These are phyloP conservation scores for Metschnikowia arizonensis DNA, from an alignment of 805 yeast species.

Conservation along the genomic window DNA sequence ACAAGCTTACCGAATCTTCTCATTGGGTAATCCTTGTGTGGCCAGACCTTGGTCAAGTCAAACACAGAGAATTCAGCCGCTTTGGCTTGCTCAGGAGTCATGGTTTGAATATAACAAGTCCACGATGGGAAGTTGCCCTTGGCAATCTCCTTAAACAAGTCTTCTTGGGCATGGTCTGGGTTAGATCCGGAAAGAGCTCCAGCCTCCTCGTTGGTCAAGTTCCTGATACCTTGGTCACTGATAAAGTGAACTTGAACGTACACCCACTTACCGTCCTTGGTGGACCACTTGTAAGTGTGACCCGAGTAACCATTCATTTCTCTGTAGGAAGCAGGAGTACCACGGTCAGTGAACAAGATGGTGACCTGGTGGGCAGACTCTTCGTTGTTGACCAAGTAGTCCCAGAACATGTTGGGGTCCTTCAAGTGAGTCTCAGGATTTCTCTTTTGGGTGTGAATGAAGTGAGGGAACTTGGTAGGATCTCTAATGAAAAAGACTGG, in stretches of 20 bases:
- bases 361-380: constrained; percentile 74
- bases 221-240: constrained; percentile 58
- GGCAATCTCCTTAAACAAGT: constrained; percentile 73
- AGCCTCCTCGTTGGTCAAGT: constrained; percentile 62
- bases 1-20: constrained; percentile 79
- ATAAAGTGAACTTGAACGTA: constrained; percentile 76
- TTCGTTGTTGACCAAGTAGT: constrained; percentile 67
- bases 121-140: constrained; percentile 77
- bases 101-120: constrained; percentile 81
- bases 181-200: constrained; percentile 63
- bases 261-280: constrained; percentile 68
- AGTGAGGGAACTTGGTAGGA: constrained; percentile 81
- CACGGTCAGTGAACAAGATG: constrained; percentile 73
- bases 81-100: constrained; percentile 80
- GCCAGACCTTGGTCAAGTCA: constrained; percentile 92
- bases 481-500: constrained; percentile 84
- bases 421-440: constrained; percentile 74
- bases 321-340: constrained; percentile 72
- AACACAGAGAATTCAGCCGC: constrained; percentile 75
- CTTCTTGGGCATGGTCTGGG: constrained; percentile 81
- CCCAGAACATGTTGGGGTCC: constrained; percentile 84
- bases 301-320: constrained; percentile 84
- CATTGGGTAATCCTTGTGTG: constrained; percentile 80
- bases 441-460: constrained; percentile 87
- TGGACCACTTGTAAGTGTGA: constrained; percentile 78